Percentiles rank a stretch among this genome's conserved stretches.
phyloP scores from a whole-genome alignment of 1,284 basidiomycete species.

The Apiotrichum sp. region DNA sequence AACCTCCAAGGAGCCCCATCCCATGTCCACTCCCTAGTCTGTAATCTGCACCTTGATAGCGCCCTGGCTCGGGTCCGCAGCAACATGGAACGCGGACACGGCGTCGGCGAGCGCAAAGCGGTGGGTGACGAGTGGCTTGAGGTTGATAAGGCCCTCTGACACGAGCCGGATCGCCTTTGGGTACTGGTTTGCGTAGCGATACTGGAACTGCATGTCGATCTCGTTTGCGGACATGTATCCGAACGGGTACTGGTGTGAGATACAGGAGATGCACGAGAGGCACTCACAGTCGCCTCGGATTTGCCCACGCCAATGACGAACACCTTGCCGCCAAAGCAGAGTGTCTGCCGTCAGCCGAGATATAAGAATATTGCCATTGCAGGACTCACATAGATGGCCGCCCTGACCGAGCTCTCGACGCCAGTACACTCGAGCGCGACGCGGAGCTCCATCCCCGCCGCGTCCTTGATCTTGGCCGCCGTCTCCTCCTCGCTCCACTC shows the following conservation, averaged over 20 bases:
- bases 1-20: too few species aligned
- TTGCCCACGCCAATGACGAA: conserved; percentile 55
- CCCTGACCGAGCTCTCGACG: conserved; percentile 78
- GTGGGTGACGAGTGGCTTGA: conserved; percentile 84
- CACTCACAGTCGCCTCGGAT: conserved; percentile 39
- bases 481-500: conserved; percentile 34
- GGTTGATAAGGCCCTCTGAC: conserved; percentile 68
- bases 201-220: conserved; percentile 53
- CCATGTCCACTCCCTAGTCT: too few species aligned
- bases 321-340: conserved; percentile 50
- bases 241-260: conserved; percentile 45
- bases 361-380: too few species aligned
- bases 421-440: conserved; percentile 58
- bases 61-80: conserved; percentile 41
- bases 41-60: conserved; percentile 48
- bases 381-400: conserved; percentile 62
- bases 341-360: conserved; percentile 32
- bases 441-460: conserved; percentile 34
- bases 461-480: conserved; percentile 38
- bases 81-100: conserved; percentile 64
- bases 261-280: neutral
- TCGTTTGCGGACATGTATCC: conserved; percentile 52
- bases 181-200: conserved; percentile 55
- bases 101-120: conserved; percentile 69
- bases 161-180: conserved; percentile 76